Percentiles rank a stretch among this genome's conserved stretches.
Evolutionary conservation across 202 grass and related monocot genomes (phyloP).

Genomic region (Digitaria exilis): DNA sequence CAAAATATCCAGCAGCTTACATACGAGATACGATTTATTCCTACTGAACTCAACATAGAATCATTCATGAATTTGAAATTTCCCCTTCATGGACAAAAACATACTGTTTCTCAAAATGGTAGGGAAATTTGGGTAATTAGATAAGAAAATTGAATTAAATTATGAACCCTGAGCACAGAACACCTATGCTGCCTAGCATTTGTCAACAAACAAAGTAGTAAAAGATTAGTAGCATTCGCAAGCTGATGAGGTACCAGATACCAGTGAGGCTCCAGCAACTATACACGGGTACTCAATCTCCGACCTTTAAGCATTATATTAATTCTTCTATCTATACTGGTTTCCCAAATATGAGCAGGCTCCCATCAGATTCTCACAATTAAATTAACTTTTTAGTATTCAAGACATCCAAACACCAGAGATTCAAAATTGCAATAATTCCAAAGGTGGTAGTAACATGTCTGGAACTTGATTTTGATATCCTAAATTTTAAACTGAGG

Average conservation of each 20-base stretch:
- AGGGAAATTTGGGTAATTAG: neutral
- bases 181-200: neutral
- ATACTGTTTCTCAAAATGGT: neutral
- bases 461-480: constrained; percentile 20
- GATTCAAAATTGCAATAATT: neutral
- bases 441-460: neutral
- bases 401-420: neutral
- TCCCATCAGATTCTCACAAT: neutral
- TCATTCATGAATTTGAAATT: no score
- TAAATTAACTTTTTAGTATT: neutral
- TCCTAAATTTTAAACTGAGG: neutral
- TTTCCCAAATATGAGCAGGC: neutral
- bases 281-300: neutral
- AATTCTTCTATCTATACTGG: neutral
- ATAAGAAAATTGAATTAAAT: neutral
- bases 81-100: neutral
- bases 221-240: neutral
- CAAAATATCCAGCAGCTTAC: neutral
- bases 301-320: neutral
- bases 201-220: neutral
- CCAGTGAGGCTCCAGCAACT: neutral
- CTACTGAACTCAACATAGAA: neutral
- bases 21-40: neutral
- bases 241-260: neutral
- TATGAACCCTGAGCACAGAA: neutral